Evolutionary conservation across 371 early-diverging fungal genomes (phyloP).

Genomic region (Lichtheimia corymbifera): DNA sequence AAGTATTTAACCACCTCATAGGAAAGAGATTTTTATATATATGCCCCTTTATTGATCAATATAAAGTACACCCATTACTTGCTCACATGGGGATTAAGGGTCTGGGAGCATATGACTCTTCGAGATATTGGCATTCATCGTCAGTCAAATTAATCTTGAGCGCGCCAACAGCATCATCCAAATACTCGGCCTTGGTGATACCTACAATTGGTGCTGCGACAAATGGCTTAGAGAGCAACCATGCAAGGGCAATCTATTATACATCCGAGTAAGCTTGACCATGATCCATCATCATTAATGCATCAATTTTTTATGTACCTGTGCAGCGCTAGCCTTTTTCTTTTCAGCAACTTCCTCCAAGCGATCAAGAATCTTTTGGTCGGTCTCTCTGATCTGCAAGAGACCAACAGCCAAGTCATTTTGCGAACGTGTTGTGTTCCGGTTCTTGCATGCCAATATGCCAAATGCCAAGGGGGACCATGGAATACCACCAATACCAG

Average conservation of each 20-base stretch:
- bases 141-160: constrained; percentile 30
- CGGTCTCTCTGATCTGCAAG: constrained; percentile 8
- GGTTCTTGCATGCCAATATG: constrained; percentile 29
- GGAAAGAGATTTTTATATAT: no score
- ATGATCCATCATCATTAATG: no score
- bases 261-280: no score
- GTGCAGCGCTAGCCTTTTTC: constrained; percentile 29
- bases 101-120: constrained; percentile 25
- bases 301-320: constrained; percentile 16
- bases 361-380: constrained; percentile 29
- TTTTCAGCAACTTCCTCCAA: constrained; percentile 46
- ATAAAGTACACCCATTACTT: no score
- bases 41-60: no score
- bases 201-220: constrained; percentile 50
- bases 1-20: no score
- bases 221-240: constrained; percentile 38
- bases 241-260: constrained; percentile 47
- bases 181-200: constrained; percentile 30
- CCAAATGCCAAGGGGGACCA: constrained; percentile 58
- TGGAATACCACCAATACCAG: constrained; percentile 45
- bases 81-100: no score
- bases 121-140: constrained; percentile 32
- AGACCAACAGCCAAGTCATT: constrained; percentile 11
- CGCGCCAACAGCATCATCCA: constrained; percentile 33
- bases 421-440: constrained; percentile 14